Base-by-base conservation (phyloP, 441 rosid species). In the Gossypium schwendimanii region DNA sequence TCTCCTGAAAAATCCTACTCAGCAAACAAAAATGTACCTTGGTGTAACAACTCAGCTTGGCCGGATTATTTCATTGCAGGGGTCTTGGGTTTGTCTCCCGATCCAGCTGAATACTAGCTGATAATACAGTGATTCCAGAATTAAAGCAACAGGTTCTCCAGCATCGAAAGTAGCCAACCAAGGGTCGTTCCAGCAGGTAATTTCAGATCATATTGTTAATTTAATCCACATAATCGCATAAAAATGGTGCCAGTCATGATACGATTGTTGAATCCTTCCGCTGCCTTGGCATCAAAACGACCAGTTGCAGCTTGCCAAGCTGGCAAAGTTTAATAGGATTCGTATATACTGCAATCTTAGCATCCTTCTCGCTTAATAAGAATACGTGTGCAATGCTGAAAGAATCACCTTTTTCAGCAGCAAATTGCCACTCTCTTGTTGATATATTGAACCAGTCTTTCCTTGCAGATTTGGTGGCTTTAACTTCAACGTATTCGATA, bases 381-480 rank as follows among this genome's bases (percentile, higher is more conserved):
- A 77, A 31, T 2, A 92, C 95, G 74, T 91, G 96, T 7, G 85
- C 92, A 66, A 95, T 80, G 69, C 84, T 87, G 85, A 78, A 95
- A 70, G 75, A 63, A 14, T 87, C 92, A 20, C 96, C 92, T 72
- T 75, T 89, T 67, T 89, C 93, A 68, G 73, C 73, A 53, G 97
- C 98, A 72, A 88, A 91, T 68, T 89, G 89, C 96, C 97, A 95
- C 79, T 95, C 98, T 70, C 94, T 89, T 50, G 77, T 79, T 60
- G 99, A 66, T 75, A 95, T 86, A 28, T 74, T 75, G 86, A 93
- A 95, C 93, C 90, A 89, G 75, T 95, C 95, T 79, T 93, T 95
- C 73, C 81, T 78, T 1, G 80, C 81, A 28, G 90, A 89, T 49
- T 54, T 84, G 2, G 99, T 93, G 8, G 99, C 88, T 82, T 95